These are phyloP conservation scores for Suillus tomentosus DNA, from an alignment of 768 basidiomycete genomes.

Conservation along the genomic window DNA sequence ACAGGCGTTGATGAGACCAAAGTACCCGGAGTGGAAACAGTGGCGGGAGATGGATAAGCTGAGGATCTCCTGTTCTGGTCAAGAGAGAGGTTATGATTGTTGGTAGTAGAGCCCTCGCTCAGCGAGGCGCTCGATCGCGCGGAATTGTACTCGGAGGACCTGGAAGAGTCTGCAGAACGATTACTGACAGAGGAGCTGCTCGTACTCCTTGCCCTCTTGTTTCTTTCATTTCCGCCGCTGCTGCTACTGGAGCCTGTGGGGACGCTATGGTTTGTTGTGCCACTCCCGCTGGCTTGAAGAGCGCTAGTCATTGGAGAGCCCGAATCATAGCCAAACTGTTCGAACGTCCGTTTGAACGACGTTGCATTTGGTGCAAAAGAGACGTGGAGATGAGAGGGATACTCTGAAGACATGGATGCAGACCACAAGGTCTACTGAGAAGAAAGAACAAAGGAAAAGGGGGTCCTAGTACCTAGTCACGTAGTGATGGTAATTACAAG, in stretches of 20 bases:
- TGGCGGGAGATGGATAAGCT: conserved; percentile 24
- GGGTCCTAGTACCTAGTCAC: neutral
- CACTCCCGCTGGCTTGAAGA: conserved; percentile 29
- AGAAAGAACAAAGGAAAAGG: conserved; percentile 12
- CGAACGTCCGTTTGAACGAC: conserved; percentile 62
- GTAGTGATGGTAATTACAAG: conserved; percentile 6
- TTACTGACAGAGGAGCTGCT: conserved; percentile 47
- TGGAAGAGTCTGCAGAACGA: conserved; percentile 33
- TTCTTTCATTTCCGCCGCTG: conserved; percentile 50
- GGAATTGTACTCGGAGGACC: conserved; percentile 39
- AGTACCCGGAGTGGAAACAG: conserved; percentile 19
- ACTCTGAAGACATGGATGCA: conserved; percentile 9
- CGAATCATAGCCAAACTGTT: conserved; percentile 42
- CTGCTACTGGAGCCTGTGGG: conserved; percentile 16
- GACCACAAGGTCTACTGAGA: conserved; percentile 5
- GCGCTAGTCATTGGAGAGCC: conserved; percentile 29
- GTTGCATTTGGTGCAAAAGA: conserved; percentile 50
- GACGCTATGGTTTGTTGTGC: conserved; percentile 22
- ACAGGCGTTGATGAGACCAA: conserved; percentile 35
- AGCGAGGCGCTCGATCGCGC: conserved; percentile 36
- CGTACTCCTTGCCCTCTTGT: conserved; percentile 59
- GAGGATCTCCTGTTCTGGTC: conserved; percentile 10
- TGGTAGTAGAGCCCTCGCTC: conserved; percentile 25
- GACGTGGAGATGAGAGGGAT: conserved; percentile 55
- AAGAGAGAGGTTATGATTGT: conserved; percentile 19